phyloP scores from a whole-genome alignment of 495 filamentous ascomycete species.

The Sabuloglossum arenarium region DNA sequence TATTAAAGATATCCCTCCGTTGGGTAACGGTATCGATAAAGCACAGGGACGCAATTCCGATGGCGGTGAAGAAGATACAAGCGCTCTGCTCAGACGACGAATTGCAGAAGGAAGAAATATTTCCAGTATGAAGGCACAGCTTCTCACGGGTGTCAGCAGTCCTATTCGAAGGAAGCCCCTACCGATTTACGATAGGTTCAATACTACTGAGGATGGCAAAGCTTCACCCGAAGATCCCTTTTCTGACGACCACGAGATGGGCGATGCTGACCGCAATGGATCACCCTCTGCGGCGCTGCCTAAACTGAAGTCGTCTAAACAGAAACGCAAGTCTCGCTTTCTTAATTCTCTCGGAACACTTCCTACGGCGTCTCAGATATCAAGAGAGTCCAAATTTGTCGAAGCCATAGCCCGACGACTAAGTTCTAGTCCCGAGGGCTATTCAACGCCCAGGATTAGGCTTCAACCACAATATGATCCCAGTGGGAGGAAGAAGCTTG shows the following conservation, averaged over 20 bases:
- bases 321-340: not conserved
- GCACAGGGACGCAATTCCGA: not conserved
- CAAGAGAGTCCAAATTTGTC: conserved; percentile 6
- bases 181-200: conserved; percentile 14
- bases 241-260: conserved; percentile 10
- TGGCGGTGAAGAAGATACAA: not conserved
- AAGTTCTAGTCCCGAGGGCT: conserved; percentile 14
- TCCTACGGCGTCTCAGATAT: not conserved
- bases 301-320: not conserved
- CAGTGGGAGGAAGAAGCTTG: conserved; percentile 1
- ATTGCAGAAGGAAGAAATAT: conserved; percentile 10
- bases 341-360: not conserved
- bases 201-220: conserved; percentile 7
- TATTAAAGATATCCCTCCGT: not conserved
- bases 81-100: conserved; percentile 4
- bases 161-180: conserved; percentile 7
- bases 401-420: no score
- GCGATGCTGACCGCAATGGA: not conserved
- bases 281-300: not conserved
- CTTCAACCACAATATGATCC: conserved; percentile 10
- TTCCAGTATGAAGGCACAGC: conserved; percentile 8
- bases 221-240: conserved; percentile 15
- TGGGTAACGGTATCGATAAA: not conserved
- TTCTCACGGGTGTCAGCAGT: conserved; percentile 6
- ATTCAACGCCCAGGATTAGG: conserved; percentile 16